phyloP scores from a whole-genome alignment of 805 yeast species.

The Hagleromyces aurorensis region DNA sequence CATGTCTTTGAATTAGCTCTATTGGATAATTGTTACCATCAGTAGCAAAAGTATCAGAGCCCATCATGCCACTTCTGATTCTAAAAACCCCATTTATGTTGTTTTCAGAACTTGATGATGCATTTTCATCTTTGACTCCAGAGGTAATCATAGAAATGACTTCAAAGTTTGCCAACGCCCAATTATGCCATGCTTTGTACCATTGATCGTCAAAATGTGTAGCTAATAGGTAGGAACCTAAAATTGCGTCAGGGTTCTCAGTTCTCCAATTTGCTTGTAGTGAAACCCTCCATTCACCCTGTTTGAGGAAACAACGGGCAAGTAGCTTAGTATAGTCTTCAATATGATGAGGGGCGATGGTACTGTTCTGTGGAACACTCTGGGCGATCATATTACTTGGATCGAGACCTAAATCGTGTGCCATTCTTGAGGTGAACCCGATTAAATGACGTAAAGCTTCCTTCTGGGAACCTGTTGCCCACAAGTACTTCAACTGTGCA shows the following conservation, averaged over 20 bases:
- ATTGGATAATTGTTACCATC: conserved; percentile 32
- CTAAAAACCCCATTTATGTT: conserved; percentile 12
- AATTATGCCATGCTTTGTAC: conserved; percentile 99
- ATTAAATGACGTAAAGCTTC: conserved; percentile 82
- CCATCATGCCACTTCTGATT: conserved; percentile 22
- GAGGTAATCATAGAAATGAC: conserved; percentile 62
- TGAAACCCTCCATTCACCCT: conserved; percentile 96
- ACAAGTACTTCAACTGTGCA: conserved; percentile 92
- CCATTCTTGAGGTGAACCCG: conserved; percentile 86
- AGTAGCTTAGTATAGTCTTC: conserved; percentile 76
- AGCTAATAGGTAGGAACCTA: conserved; percentile 87
- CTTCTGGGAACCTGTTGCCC: conserved; percentile 87
- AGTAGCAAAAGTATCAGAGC: conserved; percentile 26
- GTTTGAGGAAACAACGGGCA: conserved; percentile 92
- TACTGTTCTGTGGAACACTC: conserved; percentile 59
- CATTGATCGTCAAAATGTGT: conserved; percentile 89
- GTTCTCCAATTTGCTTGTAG: conserved; percentile 73
- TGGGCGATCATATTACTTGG: conserved; percentile 83
- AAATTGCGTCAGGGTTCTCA: conserved; percentile 69
- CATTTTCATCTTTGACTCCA: conserved; percentile 12
- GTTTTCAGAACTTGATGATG: conserved; percentile 6
- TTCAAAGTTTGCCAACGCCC: conserved; percentile 98
- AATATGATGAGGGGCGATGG: conserved; percentile 49
- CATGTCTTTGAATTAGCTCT: conserved; percentile 73
- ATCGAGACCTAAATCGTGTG: conserved; percentile 78